Percentiles rank a stretch among this genome's conserved stretches.
These are phyloP conservation scores for Stemphylium vesicarium DNA, from an alignment of 2,329 filamentous ascomycete species.

Conservation along the genomic window DNA sequence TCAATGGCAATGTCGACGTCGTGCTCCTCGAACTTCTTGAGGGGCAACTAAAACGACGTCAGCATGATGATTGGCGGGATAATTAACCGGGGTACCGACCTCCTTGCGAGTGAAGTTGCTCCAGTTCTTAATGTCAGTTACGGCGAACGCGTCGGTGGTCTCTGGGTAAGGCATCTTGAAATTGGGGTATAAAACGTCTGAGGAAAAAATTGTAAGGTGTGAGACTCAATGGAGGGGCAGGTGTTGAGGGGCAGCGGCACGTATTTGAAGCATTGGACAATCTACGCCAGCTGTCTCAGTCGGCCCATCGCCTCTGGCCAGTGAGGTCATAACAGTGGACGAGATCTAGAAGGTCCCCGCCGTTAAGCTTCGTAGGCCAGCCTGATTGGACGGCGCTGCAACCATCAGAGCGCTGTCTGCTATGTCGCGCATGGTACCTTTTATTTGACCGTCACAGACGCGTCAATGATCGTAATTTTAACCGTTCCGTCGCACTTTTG, in stretches of 20 bases:
- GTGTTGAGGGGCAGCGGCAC: slow-evolving; percentile 32
- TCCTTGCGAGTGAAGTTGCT: slow-evolving; percentile 63
- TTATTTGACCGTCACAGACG: slow-evolving; percentile 14
- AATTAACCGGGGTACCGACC: slow-evolving; percentile 43
- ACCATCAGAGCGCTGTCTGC: slow-evolving; percentile 2
- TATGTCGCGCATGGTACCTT: slow-evolving; percentile 11
- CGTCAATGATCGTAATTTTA: slow-evolving; percentile 14
- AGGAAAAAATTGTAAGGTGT: slow-evolving; percentile 10
- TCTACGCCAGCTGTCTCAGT: slow-evolving; percentile 25
- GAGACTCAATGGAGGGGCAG: slow-evolving; percentile 19
- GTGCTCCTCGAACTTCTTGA: slow-evolving; percentile 85
- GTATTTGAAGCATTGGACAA: slow-evolving; percentile 33
- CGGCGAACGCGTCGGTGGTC: slow-evolving; percentile 57
- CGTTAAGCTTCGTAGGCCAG: background rate
- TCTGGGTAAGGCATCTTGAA: slow-evolving; percentile 59
- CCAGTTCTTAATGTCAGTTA: slow-evolving; percentile 66
- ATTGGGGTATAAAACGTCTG: slow-evolving; percentile 7
- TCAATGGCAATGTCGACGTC: slow-evolving; percentile 90
- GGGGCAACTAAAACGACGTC: slow-evolving; percentile 65
- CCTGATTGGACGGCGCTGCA: slow-evolving; percentile 8
- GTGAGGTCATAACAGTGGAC: slow-evolving; percentile 42
- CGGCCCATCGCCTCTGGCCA: slow-evolving; percentile 37
- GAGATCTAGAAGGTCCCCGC: slow-evolving; percentile 17
- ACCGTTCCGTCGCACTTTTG: slow-evolving; percentile 10
- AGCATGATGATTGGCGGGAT: slow-evolving; percentile 8